Base-by-base conservation (phyloP, 495 filamentous ascomycete genomes). In the Penicillium steckii region DNA sequence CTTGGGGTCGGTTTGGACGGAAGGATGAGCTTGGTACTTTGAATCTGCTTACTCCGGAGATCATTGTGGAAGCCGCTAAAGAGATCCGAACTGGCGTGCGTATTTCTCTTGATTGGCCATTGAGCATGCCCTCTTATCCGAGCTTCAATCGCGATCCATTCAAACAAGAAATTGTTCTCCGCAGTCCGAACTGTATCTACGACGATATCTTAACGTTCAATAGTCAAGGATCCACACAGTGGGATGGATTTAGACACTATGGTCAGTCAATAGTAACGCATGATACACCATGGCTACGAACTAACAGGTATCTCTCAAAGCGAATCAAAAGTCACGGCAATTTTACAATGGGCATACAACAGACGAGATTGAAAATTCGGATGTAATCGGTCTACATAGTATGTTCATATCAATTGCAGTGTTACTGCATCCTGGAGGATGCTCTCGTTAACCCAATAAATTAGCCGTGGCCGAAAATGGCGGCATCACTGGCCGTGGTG, bases 301-400 rank as follows among this genome's bases (percentile, higher is more conserved):
- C 18, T 22, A 21, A 41, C 2, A 10, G n/a, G 7, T 15, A 66
- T 55, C 8, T 30, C 1, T 21, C 43, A 2, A 33, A 62, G 62
- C 62, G 10, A 54, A 84, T 77, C 62, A 80, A 77, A 67, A 71
- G 69, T 37, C 52, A 9, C 40, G 75, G 69, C 49, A 52, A 35
- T 87, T 84, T 57, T 87, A 86, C 56, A 84, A 85, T 47, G 84
- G 83, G 13, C 73, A 80, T 13, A 80, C 77, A 0, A 60, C 71
- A 48, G 68, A 77, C 3, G 77, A 85, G 18, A 83, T 87, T 40
- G 76, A 85, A 19, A 67, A 58, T 17, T 75, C 63, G 0, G 48
- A 60, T 44, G 52, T 55, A 2, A 64, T 67, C 23, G 66, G 67
- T 8, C 48, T 67, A 40, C 62, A 70, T 26, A 72, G 80, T 83